Evolutionary conservation across 352 stramenopile species (phyloP).

Genomic region (Saprolegnia diclina): DNA sequence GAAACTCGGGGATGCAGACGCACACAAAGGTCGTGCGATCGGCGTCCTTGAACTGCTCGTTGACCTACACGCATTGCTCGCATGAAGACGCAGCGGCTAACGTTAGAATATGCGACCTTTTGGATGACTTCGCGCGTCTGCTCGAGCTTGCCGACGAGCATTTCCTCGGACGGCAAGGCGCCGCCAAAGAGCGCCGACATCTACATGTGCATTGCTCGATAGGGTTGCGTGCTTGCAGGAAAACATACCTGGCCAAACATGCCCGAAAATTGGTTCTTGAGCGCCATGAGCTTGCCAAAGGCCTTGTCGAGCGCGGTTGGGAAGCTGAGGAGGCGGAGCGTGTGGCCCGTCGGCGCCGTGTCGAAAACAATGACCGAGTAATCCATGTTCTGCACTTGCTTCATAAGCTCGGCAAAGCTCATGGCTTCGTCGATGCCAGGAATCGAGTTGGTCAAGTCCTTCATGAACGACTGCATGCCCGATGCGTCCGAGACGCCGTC

Average conservation of each 20-base stretch:
- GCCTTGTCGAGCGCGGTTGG: constrained; percentile 98
- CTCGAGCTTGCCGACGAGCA: constrained; percentile 95
- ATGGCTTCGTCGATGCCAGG: constrained; percentile 99
- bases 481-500: constrained; percentile 82
- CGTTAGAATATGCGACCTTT: constrained; percentile 45
- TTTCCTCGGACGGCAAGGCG: constrained; percentile 82
- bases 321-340: constrained; percentile 94
- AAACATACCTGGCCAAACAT: constrained; percentile 71
- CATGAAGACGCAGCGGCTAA: background rate
- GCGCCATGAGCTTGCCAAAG: constrained; percentile 97
- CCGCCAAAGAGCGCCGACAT: constrained; percentile 64
- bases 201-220: constrained; percentile 3
- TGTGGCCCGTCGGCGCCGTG: constrained; percentile 97
- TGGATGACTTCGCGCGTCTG: constrained; percentile 96
- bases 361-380: constrained; percentile 99
- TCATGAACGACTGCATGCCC: constrained; percentile 92
- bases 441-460: constrained; percentile 96
- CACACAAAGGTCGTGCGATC: constrained; percentile 99
- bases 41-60: constrained; percentile 98
- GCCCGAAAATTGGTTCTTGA: constrained; percentile 90
- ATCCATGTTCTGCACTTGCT: constrained; percentile 96
- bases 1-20: constrained; percentile 99
- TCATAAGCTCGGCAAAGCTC: constrained; percentile 99
- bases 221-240: too few relatives aligned
- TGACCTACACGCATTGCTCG: constrained; percentile 55